phyloP scores from a whole-genome alignment of 495 filamentous ascomycete genomes.

The Sordaria brevicollis region DNA sequence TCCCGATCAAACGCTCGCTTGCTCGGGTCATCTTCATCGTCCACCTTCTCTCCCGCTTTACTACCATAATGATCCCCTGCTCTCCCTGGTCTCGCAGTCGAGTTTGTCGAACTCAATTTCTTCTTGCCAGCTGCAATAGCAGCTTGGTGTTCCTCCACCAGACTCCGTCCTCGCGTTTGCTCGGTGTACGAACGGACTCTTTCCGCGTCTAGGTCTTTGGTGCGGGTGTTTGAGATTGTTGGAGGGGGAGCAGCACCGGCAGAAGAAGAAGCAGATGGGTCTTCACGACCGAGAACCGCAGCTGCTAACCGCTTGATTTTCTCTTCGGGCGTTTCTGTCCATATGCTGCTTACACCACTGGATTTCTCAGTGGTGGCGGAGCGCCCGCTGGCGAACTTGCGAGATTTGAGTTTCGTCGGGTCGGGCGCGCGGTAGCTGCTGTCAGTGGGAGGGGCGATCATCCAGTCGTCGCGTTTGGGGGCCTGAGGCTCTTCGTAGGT shows the following conservation, averaged over 20 bases:
- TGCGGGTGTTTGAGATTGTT: background rate
- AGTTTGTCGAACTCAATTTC: background rate
- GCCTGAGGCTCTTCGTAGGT: slow-evolving; percentile 18
- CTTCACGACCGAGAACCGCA: slow-evolving; percentile 68
- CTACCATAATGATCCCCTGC: background rate
- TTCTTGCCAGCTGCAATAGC: slow-evolving; percentile 3
- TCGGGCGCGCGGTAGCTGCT: slow-evolving; percentile 56
- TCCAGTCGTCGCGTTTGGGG: slow-evolving; percentile 75
- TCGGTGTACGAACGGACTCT: slow-evolving; percentile 28
- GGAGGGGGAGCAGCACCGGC: background rate
- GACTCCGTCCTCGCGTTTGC: slow-evolving; percentile 47
- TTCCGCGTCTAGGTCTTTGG: slow-evolving; percentile 9
- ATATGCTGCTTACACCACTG: slow-evolving; percentile 50
- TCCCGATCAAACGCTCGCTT: slow-evolving; percentile 81
- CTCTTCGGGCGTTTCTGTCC: slow-evolving; percentile 89
- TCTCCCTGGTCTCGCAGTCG: slow-evolving; percentile 3
- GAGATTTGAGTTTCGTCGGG: slow-evolving; percentile 70
- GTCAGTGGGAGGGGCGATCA: slow-evolving; percentile 71
- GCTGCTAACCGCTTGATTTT: slow-evolving; percentile 72
- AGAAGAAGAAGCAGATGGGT: slow-evolving; percentile 1
- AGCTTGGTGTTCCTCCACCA: slow-evolving; percentile 53
- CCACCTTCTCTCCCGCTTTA: slow-evolving; percentile 47
- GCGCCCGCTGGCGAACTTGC: slow-evolving; percentile 55
- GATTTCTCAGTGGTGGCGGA: slow-evolving; percentile 25
- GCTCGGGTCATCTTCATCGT: slow-evolving; percentile 86